A percentile compares a stretch with the other conserved stretches of the same genome.
Conservation (phyloP, 2,329 filamentous ascomycete species). For the Coniochaeta sp. region DNA sequence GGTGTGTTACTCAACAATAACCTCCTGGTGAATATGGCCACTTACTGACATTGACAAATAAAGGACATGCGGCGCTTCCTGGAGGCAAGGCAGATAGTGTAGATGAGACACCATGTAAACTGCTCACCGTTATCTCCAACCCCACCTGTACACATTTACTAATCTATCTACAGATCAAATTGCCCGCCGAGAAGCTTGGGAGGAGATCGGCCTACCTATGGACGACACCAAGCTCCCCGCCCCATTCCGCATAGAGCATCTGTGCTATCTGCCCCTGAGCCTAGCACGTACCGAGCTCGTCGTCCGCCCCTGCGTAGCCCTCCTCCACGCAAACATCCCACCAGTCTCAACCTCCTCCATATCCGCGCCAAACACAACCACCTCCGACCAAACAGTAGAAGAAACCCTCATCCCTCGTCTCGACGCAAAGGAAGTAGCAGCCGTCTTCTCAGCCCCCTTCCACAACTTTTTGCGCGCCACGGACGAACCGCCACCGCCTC, state of each 20-base stretch:
- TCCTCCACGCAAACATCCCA: conserved; percentile 58
- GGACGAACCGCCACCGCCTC: conserved; percentile 36
- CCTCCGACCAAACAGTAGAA: conserved; percentile 44
- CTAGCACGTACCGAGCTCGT: conserved; percentile 67
- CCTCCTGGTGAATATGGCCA: background rate
- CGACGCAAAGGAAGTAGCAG: conserved; percentile 85
- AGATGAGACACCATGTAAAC: conserved; percentile 53
- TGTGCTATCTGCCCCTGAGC: conserved; percentile 74
- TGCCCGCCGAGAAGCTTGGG: conserved; percentile 80
- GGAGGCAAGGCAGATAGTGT: conserved; percentile 62
- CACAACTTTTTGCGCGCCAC: conserved; percentile 64
- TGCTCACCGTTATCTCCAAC: background rate
- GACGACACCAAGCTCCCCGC: conserved; percentile 60
- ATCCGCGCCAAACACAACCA: conserved; percentile 7
- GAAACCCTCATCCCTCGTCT: conserved; percentile 70
- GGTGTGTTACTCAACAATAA: conserved; percentile 26
- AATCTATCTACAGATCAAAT: conserved; percentile 54
- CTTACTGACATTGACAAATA: background rate
- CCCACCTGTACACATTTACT: background rate
- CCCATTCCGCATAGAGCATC: conserved; percentile 78
- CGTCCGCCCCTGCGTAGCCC: conserved; percentile 69
- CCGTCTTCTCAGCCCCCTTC: conserved; percentile 86
- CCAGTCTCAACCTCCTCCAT: conserved; percentile 5
- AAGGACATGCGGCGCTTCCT: conserved; percentile 74
- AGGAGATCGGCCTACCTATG: conserved; percentile 85